These are phyloP conservation scores for Ophiostoma ips DNA, from an alignment of 2,329 filamentous ascomycete genomes.

Conservation along the genomic window DNA sequence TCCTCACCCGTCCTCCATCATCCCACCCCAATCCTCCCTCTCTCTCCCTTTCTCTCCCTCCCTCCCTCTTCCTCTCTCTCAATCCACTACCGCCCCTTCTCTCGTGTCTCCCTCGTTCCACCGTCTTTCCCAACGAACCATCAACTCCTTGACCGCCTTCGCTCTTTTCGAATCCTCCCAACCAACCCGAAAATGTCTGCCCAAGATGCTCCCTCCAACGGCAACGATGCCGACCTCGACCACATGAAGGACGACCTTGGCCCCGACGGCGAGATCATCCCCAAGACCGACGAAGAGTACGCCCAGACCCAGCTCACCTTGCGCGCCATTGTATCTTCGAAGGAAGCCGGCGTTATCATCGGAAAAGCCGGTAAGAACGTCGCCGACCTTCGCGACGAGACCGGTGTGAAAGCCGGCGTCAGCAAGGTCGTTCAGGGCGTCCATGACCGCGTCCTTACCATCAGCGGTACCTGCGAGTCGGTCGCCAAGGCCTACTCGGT, in stretches of 20 bases:
- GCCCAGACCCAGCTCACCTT: slow-evolving; percentile 83
- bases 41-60: background rate
- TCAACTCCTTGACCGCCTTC: slow-evolving; percentile 10
- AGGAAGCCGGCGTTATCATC: slow-evolving; percentile 97
- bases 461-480: slow-evolving; percentile 77
- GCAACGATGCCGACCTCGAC: slow-evolving; percentile 46
- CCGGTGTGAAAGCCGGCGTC: slow-evolving; percentile 92
- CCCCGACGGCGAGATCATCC: slow-evolving; percentile 62
- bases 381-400: slow-evolving; percentile 91
- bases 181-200: slow-evolving; percentile 38
- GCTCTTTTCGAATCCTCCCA: slow-evolving; percentile 4
- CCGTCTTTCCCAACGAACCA: background rate
- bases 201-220: slow-evolving; percentile 45
- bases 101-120: background rate
- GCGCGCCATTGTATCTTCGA: slow-evolving; percentile 94
- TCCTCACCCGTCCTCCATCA: background rate
- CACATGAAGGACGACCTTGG: slow-evolving; percentile 56
- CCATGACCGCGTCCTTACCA: slow-evolving; percentile 90
- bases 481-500: slow-evolving; percentile 88
- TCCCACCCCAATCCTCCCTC: background rate
- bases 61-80: background rate
- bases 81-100: background rate
- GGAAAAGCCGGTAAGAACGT: slow-evolving; percentile 98
- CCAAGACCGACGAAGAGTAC: slow-evolving; percentile 95
- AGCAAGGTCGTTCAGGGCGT: slow-evolving; percentile 98